Evolutionary conservation across 2,329 filamentous ascomycete species (phyloP).

Genomic region (Aspergillus clavatus): DNA sequence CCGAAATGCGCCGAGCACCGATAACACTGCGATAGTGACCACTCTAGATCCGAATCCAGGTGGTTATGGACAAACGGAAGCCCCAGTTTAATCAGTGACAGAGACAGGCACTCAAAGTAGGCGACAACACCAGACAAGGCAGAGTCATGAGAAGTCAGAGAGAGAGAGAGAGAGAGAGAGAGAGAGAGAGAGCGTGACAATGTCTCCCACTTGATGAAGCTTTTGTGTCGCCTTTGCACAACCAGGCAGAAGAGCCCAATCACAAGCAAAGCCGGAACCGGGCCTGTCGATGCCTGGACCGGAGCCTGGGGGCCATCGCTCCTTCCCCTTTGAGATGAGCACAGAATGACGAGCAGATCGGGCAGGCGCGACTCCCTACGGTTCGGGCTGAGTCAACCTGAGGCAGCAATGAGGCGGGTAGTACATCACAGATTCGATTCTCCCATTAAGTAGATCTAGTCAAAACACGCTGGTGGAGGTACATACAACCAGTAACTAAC

Average conservation of each 20-base stretch:
- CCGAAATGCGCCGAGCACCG: too few relatives aligned
- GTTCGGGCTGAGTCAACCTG: too few relatives aligned
- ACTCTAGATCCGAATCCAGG: neutral
- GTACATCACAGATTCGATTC: too few relatives aligned
- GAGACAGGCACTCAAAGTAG: too few relatives aligned
- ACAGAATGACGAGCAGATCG: neutral
- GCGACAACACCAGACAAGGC: too few relatives aligned
- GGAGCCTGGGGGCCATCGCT: neutral
- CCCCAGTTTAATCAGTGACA: too few relatives aligned
- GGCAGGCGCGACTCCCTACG: neutral
- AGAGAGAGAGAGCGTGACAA: neutral
- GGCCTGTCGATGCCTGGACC: neutral
- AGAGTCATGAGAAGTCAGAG: neutral
- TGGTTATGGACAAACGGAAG: too few relatives aligned
- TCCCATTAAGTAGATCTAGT: neutral
- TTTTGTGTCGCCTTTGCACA: conserved; percentile 1
- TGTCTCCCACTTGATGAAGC: neutral
- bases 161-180: neutral
- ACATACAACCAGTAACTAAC: too few relatives aligned
- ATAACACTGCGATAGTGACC: too few relatives aligned
- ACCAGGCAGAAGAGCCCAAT: neutral
- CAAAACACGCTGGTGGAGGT: neutral
- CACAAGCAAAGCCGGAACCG: neutral
- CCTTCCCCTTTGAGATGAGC: neutral
- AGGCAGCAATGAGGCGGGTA: too few relatives aligned